phyloP scores from a whole-genome alignment of 805 yeast genomes.

The Yamadazyma paraphyllophila region DNA sequence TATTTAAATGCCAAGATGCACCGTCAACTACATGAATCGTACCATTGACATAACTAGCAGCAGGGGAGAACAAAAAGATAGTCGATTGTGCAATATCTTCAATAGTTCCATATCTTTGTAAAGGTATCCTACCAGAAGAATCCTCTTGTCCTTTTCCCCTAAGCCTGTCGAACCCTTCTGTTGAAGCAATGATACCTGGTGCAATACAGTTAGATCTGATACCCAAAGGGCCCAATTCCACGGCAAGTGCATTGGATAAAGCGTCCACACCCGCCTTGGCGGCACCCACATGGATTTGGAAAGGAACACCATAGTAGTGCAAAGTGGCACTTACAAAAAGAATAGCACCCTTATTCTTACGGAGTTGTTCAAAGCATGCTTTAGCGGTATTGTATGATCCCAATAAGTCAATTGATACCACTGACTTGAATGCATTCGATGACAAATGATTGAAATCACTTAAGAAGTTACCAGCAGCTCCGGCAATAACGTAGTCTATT shows the following conservation, averaged over 20 bases:
- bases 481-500: constrained; percentile 44
- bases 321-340: constrained; percentile 43
- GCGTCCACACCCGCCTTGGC: constrained; percentile 98
- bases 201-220: constrained; percentile 81
- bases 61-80: constrained; percentile 76
- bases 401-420: constrained; percentile 37
- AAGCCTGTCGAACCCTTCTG: constrained; percentile 79
- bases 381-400: constrained; percentile 43
- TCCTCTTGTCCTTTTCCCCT: constrained; percentile 10
- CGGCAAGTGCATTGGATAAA: constrained; percentile 75
- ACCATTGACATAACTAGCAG: constrained; percentile 78
- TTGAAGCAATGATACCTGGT: constrained; percentile 83
- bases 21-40: constrained; percentile 84
- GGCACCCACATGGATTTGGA: constrained; percentile 85
- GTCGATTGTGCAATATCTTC: constrained; percentile 86
- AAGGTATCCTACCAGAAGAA: constrained; percentile 49
- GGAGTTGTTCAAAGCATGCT: constrained; percentile 37
- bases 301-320: constrained; percentile 45
- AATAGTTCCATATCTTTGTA: constrained; percentile 66
- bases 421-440: constrained; percentile 40
- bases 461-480: constrained; percentile 45
- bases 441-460: constrained; percentile 44
- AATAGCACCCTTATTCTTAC: constrained; percentile 46
- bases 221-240: constrained; percentile 89
- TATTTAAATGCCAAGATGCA: constrained; percentile 78